phyloP scores from a whole-genome alignment of 2,329 filamentous ascomycete species.

The Aspergillus niger region DNA sequence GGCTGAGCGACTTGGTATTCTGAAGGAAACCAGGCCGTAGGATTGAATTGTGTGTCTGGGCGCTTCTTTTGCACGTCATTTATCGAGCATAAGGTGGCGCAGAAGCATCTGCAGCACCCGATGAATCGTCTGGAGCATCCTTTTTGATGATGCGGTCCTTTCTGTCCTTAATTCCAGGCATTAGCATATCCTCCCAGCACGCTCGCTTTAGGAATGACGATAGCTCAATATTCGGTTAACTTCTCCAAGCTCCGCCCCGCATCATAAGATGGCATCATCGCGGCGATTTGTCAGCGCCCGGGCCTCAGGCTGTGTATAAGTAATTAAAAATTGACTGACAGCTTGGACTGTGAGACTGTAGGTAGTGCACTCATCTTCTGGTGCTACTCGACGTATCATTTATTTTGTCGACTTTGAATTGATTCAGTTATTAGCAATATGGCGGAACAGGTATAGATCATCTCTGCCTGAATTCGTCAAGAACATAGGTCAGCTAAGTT shows the following conservation, averaged over 20 bases:
- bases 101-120: neutral
- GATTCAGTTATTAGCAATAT: constrained; percentile 1
- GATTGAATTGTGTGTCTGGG: neutral
- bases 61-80: neutral
- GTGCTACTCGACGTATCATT: neutral
- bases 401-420: neutral
- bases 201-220: too few relatives aligned
- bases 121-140: neutral
- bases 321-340: neutral
- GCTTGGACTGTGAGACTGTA: neutral
- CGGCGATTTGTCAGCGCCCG: constrained; percentile 1
- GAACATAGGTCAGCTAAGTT: neutral
- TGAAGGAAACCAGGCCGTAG: neutral
- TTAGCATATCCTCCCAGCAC: too few relatives aligned
- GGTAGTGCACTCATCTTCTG: neutral
- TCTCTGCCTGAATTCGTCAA: neutral
- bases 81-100: neutral
- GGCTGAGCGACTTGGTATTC: constrained; percentile 50
- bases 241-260: neutral
- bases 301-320: neutral
- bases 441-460: constrained; percentile 14
- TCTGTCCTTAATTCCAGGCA: neutral
- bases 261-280: neutral
- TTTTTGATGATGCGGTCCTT: neutral
- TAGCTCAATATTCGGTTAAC: too few relatives aligned